Base-by-base conservation (phyloP, 495 filamentous ascomycete genomes). In the Penicillium odoratum region DNA sequence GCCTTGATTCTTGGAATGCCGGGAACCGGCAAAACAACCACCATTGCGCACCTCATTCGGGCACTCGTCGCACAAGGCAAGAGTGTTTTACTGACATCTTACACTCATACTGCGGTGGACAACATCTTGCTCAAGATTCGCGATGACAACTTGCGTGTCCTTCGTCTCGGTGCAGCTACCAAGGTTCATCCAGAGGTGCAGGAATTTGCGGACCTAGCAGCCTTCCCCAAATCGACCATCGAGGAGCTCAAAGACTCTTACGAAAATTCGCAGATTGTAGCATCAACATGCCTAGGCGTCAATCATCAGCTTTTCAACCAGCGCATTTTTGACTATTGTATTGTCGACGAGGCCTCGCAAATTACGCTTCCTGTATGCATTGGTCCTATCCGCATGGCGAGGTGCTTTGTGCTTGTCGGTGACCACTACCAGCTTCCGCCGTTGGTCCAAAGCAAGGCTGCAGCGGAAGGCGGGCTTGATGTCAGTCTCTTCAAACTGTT, bases 1-100 rank as follows among this genome's bases (percentile, higher is more conserved):
- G 93, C 94, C 5, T 82, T 98, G 15, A 91, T 98, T 6, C 84
- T 97, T 5, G 94, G 94, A 15, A 98, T 98, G 94, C 94, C 94
- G 1, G 94, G 94, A 9, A 98, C 94, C 9, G 94, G 94, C 49
- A 98, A 98, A 69, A 98, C 94, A 5, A 97, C 94, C 0, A 98
- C 94, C 2, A 97, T 98, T 64, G 89, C 93, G 7, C 93, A 98
- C 69, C 97, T 98, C 60, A 97, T 98, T 69, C 88, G 92, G 18
- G 90, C 93, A 10, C 81, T 98, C 34, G 88, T 96, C 15, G 80
- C 86, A 3, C 90, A 96, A 67, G 90, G 92, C 15, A 98, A 97
- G 72, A 93, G 88, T 48, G 91, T 98, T 33, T 78, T 98, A 9
- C 74, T 98, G 49, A 94, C 94, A 9, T 97, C 92, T 0, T 98